Conservation (phyloP, 441 rosid genomes). For the Geranium incanum region DNA sequence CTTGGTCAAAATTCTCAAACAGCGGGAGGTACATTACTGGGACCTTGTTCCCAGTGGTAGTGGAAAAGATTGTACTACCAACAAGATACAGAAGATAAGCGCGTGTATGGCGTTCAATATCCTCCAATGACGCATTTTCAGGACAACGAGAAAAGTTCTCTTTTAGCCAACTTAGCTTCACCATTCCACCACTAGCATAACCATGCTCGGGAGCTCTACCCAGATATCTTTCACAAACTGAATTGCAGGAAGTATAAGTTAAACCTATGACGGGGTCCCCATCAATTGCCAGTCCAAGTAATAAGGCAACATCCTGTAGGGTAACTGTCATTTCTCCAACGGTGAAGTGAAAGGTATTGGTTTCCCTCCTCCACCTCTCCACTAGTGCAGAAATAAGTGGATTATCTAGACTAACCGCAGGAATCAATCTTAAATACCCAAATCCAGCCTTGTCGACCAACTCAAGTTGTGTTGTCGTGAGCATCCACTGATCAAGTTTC, state of each 20-base stretch:
- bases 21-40: conserved; percentile 97
- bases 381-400: conserved; percentile 90
- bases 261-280: conserved; percentile 90
- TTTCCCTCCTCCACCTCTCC: conserved; percentile 97
- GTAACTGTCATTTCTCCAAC: conserved; percentile 94
- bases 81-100: conserved; percentile 90
- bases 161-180: conserved; percentile 94
- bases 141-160: conserved; percentile 76
- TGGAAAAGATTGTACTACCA: conserved; percentile 95
- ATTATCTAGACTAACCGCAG: conserved; percentile 89
- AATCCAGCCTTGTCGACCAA: conserved; percentile 89
- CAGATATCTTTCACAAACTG: conserved; percentile 58
- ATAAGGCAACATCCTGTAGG: conserved; percentile 68
- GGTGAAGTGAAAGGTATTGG: conserved; percentile 84
- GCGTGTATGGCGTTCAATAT: conserved; percentile 63
- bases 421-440: conserved; percentile 77
- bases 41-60: conserved; percentile 94
- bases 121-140: conserved; percentile 52
- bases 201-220: conserved; percentile 43
- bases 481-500: conserved; percentile 87
- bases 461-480: conserved; percentile 60
- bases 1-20: conserved; percentile 70
- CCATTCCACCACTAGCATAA: conserved; percentile 52
- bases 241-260: conserved; percentile 51
- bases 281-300: conserved; percentile 84